Percentiles rank a stretch among this genome's conserved stretches.
Evolutionary conservation across 202 grass and related monocot genomes (phyloP).

Genomic region (Brachypodium distachyon): DNA sequence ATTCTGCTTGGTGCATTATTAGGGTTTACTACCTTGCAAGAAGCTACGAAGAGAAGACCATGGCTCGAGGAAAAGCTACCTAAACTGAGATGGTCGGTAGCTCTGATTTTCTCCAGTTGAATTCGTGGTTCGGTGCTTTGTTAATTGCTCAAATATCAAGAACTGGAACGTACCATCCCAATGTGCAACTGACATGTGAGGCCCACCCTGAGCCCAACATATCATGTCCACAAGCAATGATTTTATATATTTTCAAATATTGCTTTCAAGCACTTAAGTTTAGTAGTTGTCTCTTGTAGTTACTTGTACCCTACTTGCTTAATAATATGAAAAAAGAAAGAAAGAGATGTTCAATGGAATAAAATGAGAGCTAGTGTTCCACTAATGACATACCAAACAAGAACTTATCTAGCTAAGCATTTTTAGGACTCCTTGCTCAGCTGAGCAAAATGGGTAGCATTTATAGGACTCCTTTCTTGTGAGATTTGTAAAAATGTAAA

Average conservation of each 20-base stretch:
- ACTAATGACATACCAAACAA: neutral
- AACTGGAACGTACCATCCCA: neutral
- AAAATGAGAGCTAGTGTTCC: neutral
- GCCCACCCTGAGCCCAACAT: neutral
- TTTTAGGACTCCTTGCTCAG: slow-evolving; percentile 10
- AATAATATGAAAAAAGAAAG: neutral
- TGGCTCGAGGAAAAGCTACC: neutral
- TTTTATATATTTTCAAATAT: neutral
- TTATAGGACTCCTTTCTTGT: slow-evolving; percentile 1
- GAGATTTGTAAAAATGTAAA: neutral
- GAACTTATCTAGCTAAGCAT: neutral
- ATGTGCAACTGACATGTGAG: neutral
- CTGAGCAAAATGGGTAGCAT: neutral
- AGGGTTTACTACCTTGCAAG: neutral
- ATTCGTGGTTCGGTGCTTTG: neutral
- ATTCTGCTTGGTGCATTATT: neutral
- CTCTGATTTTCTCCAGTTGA: neutral
- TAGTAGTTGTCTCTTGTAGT: neutral
- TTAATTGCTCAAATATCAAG: neutral
- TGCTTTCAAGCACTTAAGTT: slow-evolving; percentile 17
- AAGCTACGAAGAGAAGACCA: neutral
- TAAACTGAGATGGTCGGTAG: neutral
- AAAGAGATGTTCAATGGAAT: neutral
- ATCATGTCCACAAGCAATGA: neutral
- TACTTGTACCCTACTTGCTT: neutral